Conservation (phyloP, 306 rosid species). For the Herpetospermum pedunculosum region DNA sequence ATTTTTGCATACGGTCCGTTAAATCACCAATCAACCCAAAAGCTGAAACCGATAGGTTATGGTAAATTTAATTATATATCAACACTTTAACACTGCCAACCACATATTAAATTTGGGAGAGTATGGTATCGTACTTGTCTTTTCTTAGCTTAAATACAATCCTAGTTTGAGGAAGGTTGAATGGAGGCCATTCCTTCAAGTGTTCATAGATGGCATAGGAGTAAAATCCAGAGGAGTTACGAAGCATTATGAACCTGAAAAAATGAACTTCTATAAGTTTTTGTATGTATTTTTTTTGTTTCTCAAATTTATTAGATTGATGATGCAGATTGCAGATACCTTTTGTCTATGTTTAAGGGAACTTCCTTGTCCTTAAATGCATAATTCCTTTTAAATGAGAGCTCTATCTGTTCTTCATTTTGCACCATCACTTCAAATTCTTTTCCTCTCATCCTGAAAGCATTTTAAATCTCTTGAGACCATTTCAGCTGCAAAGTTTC, state of each 20-base stretch:
- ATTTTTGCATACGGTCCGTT: too few species aligned
- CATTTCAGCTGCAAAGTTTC: background rate
- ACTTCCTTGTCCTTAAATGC: constrained; percentile 42
- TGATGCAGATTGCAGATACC: constrained; percentile 29
- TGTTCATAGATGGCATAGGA: constrained; percentile 83
- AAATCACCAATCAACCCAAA: too few species aligned
- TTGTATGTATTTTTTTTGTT: background rate
- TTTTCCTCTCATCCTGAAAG: constrained; percentile 58
- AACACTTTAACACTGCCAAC: too few species aligned
- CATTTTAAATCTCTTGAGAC: background rate
- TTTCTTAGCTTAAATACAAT: constrained; percentile 89
- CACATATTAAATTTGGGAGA: too few species aligned
- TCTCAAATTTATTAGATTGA: background rate
- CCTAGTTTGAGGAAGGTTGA: constrained; percentile 73
- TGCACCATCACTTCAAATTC: constrained; percentile 46
- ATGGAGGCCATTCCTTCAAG: constrained; percentile 67
- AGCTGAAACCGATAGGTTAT: too few species aligned
- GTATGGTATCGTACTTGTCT: constrained; percentile 44
- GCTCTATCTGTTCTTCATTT: constrained; percentile 74
- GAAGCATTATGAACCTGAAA: constrained; percentile 72
- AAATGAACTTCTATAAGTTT: background rate
- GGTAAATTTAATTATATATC: too few species aligned
- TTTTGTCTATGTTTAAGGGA: constrained; percentile 81
- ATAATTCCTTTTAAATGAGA: constrained; percentile 69
- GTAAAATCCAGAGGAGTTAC: constrained; percentile 77